These are phyloP conservation scores for Plasmodium ovale DNA, from an alignment of 169 alveolate genomes.

Conservation along the genomic window DNA sequence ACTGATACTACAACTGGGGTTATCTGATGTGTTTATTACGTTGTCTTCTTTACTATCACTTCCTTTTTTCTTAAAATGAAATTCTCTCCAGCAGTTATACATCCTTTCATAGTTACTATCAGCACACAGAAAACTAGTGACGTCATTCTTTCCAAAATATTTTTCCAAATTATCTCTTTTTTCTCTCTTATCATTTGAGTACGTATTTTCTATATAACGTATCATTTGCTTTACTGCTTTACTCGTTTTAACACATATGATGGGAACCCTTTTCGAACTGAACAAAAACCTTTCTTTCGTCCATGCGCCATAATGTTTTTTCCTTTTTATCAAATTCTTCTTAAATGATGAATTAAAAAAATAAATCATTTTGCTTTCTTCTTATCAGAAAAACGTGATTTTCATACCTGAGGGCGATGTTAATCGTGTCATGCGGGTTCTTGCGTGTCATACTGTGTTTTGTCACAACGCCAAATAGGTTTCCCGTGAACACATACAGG, in stretches of 20 bases:
- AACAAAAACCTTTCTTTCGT: not conserved
- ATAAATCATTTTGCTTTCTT: slow-evolving; percentile 22
- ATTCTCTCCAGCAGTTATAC: slow-evolving; percentile 32
- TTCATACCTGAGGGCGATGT: not conserved
- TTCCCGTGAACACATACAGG: not conserved
- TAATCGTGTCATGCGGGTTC: not conserved
- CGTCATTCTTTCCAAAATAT: slow-evolving; percentile 36
- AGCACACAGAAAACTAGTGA: slow-evolving; percentile 6
- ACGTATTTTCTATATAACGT: slow-evolving; percentile 30
- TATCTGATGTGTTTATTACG: not conserved
- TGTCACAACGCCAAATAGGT: not conserved
- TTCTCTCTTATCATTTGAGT: slow-evolving; percentile 16
- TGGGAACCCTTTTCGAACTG: slow-evolving; percentile 29
- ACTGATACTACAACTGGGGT: not conserved
- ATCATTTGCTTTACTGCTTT: slow-evolving; percentile 51
- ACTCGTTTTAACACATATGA: slow-evolving; percentile 12
- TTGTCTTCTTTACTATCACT: not conserved
- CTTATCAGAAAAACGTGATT: too few relatives aligned
- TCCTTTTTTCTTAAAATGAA: slow-evolving; percentile 10
- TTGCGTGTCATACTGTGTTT: not conserved
- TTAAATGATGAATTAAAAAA: slow-evolving; percentile 1
- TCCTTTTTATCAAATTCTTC: slow-evolving; percentile 3
- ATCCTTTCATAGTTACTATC: slow-evolving; percentile 29
- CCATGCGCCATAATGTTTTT: not conserved
- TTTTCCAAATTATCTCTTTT: not conserved